Percentiles rank a stretch among this genome's conserved stretches.
Evolutionary conservation across 768 basidiomycete genomes (phyloP).

Genomic region (Amanita inopinata): DNA sequence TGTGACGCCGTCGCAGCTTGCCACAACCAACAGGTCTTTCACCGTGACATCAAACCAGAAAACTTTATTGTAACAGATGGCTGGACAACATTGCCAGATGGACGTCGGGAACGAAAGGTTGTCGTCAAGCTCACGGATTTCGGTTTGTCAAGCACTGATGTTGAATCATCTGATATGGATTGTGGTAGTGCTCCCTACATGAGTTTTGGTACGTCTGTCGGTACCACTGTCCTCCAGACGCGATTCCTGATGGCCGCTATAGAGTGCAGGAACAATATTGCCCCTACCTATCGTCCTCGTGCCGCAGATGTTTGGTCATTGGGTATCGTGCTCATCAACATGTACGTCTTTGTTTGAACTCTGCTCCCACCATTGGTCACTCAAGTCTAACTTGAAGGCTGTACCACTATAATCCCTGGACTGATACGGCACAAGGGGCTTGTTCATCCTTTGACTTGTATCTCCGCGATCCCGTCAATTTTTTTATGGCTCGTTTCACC

Average conservation of each 20-base stretch:
- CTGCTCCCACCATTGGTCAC: slow-evolving; percentile 6
- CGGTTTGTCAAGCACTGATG: slow-evolving; percentile 85
- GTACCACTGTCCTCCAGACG: slow-evolving; percentile 1
- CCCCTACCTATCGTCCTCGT: slow-evolving; percentile 87
- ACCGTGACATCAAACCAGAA: slow-evolving; percentile 98
- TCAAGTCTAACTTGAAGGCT: slow-evolving; percentile 40
- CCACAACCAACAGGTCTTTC: slow-evolving; percentile 84
- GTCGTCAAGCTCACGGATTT: slow-evolving; percentile 96
- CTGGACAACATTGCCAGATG: slow-evolving; percentile 41
- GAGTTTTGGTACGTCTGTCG: slow-evolving; percentile 71
- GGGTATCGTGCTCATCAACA: slow-evolving; percentile 98
- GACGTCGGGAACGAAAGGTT: slow-evolving; percentile 71
- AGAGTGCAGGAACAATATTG: slow-evolving; percentile 98
- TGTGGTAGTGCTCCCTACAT: slow-evolving; percentile 98
- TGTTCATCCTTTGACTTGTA: slow-evolving; percentile 78
- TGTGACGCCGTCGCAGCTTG: slow-evolving; percentile 95
- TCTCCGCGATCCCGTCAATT: slow-evolving; percentile 67
- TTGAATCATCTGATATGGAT: slow-evolving; percentile 90
- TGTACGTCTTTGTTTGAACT: slow-evolving; percentile 38
- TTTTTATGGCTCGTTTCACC: slow-evolving; percentile 84
- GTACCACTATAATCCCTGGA: slow-evolving; percentile 98
- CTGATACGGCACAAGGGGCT: slow-evolving; percentile 77
- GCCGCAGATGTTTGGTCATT: slow-evolving; percentile 99
- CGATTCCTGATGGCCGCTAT: slow-evolving; percentile 14
- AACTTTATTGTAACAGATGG: slow-evolving; percentile 95